Base-by-base conservation (phyloP, 2,329 filamentous ascomycete species). In the Macroventuria anomochaeta region DNA sequence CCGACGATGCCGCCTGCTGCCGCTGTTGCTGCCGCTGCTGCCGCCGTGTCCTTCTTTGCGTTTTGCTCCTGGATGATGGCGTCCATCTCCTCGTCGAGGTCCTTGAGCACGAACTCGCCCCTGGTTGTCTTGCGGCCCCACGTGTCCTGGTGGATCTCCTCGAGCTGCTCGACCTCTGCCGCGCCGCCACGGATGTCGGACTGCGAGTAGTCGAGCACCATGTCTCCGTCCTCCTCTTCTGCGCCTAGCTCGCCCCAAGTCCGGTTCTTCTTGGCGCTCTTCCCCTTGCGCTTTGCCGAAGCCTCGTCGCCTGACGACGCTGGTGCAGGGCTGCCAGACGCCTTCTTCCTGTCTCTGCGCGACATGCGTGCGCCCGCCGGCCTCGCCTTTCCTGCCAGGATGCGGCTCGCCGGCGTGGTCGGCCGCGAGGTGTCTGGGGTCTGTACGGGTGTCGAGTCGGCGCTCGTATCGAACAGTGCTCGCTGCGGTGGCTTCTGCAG, bases 171-270 rank as follows among this genome's bases (percentile, higher is more conserved):
- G 13, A 82, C 80, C 41, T 84, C 81, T 32, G 78, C 62, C 8
- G 67, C 63, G 7, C 75, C 81, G 17, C 46, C 84, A 77, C 25
- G 73, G 73, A 62, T 84, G 82, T 42, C 83, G 83, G 61, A 55
- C 3, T 83, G 83, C n/a, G 95, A 99, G 76, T 97, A 99, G 77
- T 99, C 95, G 28, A 99, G 81, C 54, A 90, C 85, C 13, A 88
- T 82, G 65, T 85, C 86, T 55, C 90, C 89, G 52, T 88, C 85
- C 53, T 91, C 90, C 69, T 96, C 93, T 60, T 93, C 90, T 6
- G 91, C 91, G 3, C 95, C 95, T 71, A 96, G 91, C 5, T 89
- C 90, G 68, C 93, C 90, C 95, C 95, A 99, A 70, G 89, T 92
- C 59, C 95, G 86, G 65, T 91, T 91, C 74, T 91, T 93, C 80